These are phyloP conservation scores for Posidonia oceanica DNA, from an alignment of 116 monocot species.

Conservation along the genomic window DNA sequence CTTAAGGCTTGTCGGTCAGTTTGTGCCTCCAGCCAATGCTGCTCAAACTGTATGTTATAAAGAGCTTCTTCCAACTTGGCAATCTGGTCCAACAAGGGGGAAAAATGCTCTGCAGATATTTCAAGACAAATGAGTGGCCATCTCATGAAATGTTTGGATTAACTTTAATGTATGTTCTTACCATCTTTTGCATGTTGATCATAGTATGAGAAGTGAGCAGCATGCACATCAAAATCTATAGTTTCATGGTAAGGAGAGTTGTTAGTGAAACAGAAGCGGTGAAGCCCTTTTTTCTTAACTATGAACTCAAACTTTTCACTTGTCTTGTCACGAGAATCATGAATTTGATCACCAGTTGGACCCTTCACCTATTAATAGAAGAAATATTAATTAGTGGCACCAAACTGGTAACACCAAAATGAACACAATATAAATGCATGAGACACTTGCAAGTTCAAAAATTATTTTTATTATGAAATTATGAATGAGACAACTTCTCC, in stretches of 20 bases:
- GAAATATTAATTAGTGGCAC: not conserved
- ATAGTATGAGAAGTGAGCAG: constrained; percentile 66
- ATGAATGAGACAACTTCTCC: too few species aligned
- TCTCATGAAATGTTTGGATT: not conserved
- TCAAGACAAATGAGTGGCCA: not conserved
- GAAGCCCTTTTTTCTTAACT: constrained; percentile 67
- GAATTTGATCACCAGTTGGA: constrained; percentile 71
- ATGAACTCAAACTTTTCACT: constrained; percentile 90
- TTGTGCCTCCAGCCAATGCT: constrained; percentile 96
- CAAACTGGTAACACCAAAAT: too few species aligned
- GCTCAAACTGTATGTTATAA: constrained; percentile 95
- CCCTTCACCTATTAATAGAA: constrained; percentile 59
- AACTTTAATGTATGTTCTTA: constrained; percentile 16
- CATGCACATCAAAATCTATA: constrained; percentile 86
- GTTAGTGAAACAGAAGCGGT: constrained; percentile 97
- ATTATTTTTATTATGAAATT: too few species aligned
- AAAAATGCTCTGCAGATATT: constrained; percentile 62
- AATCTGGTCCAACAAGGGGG: constrained; percentile 78
- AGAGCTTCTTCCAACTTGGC: constrained; percentile 79
- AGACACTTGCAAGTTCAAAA: too few species aligned
- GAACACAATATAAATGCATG: too few species aligned
- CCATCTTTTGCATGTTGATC: constrained; percentile 99
- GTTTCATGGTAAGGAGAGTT: constrained; percentile 97
- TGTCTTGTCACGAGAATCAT: constrained; percentile 72
- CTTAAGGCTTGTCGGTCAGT: constrained; percentile 90